These are phyloP conservation scores for Penicillium pancosmium DNA, from an alignment of 495 filamentous ascomycete species.

Conservation along the genomic window DNA sequence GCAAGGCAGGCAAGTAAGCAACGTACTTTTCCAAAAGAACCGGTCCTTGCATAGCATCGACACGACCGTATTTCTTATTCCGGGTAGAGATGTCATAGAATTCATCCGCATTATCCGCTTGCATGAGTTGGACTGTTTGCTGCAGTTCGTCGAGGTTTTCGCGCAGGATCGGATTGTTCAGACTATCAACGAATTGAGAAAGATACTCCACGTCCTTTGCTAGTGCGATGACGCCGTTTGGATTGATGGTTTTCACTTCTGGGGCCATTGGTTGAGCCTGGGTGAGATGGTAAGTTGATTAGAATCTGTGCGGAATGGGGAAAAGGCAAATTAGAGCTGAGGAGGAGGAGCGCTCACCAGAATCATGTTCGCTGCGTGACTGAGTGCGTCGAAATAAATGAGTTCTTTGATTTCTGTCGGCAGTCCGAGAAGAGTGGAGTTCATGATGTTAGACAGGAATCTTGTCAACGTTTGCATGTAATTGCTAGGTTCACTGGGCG, in stretches of 20 bases:
- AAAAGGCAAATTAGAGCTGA: neutral
- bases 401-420: conserved; percentile 95
- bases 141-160: conserved; percentile 90
- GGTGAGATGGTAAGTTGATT: neutral
- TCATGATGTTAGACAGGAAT: conserved; percentile 97
- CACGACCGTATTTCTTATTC: conserved; percentile 90
- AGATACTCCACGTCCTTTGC: conserved; percentile 83
- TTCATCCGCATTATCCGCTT: conserved; percentile 85
- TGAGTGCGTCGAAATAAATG: conserved; percentile 95
- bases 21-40: conserved; percentile 84
- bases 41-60: conserved; percentile 87
- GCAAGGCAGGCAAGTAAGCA: neutral
- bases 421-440: conserved; percentile 84
- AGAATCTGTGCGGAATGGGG: neutral
- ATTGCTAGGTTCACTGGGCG: conserved; percentile 72
- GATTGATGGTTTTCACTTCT: conserved; percentile 81
- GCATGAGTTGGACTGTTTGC: conserved; percentile 87
- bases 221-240: conserved; percentile 78
- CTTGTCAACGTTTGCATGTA: conserved; percentile 93
- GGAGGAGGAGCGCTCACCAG: conserved; percentile 53
- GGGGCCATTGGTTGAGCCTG: conserved; percentile 80
- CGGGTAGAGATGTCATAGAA: conserved; percentile 87
- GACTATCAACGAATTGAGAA: conserved; percentile 77
- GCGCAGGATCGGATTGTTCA: conserved; percentile 77
- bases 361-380: conserved; percentile 85